Base-by-base conservation (phyloP, 805 yeast genomes). In the Kazachstania viticola region DNA sequence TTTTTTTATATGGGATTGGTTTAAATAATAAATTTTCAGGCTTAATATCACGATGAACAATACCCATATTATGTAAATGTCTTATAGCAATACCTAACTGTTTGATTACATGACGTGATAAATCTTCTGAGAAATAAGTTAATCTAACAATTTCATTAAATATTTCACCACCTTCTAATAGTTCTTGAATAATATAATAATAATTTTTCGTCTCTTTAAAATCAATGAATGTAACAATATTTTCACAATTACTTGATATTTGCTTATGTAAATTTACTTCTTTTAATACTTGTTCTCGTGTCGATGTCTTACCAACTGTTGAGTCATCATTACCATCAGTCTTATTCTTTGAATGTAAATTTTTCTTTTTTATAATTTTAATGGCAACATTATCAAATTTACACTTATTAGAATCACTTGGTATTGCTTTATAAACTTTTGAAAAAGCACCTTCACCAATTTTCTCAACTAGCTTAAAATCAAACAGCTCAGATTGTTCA, bases 401-500 rank as follows among this genome's bases (percentile, higher is more conserved):
- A 16, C 35, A 28, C 18, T 43, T 21, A 26, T 36, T 36, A 13
- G 37, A 25, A 17, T 33, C 27, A 15, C 42, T 33, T 15, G 52
- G 62, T n/a, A 46, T 30, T 17, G 83, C 87, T 32, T 71, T 70
- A 55, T 73, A 77, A 13, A 81, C 93, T 19, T 72, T 67, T 3
- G 87, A 78, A 42, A 81, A 81, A 0, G 93, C 87, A 17, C 93
- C 93, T 52, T 81, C 91, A 7, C 93, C 93, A 39, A 81, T 67
- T 46, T 67, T 66, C 27, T 61, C 61, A 3, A 64, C 32, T 17
- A 72, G 45, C 32, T 51, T 52, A 42, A 67, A 72, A 4, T 44
- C 52, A 13, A 25, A 46, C n/a, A 54, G 32, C 23, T 48, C 54
- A 30, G 48, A 43, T 40, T 67, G 71, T 27, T 58, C 58, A 14